Evolutionary conservation across 1,139 yeast genomes (phyloP).

Genomic region (Hemisphaericaspora subhashii): DNA sequence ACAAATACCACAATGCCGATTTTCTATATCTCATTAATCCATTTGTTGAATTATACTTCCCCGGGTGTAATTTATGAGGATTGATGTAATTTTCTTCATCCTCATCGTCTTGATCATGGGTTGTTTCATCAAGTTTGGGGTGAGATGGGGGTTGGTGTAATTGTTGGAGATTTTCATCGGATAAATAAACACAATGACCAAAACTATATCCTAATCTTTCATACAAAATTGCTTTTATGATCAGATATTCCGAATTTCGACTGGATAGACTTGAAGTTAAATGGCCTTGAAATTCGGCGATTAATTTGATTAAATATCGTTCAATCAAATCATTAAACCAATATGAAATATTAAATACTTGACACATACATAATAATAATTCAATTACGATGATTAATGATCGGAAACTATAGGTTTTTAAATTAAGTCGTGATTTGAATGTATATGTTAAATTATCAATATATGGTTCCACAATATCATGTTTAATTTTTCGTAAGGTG

Average conservation of each 20-base stretch:
- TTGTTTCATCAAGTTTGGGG: constrained; percentile 9
- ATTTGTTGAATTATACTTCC: constrained; percentile 34
- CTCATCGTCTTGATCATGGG: constrained; percentile 15
- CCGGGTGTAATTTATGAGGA: constrained; percentile 35
- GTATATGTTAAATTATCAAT: constrained; percentile 60
- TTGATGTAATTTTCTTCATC: constrained; percentile 38
- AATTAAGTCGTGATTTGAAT: constrained; percentile 57
- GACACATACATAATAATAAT: constrained; percentile 53
- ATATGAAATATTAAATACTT: constrained; percentile 38
- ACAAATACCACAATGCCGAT: constrained; percentile 74
- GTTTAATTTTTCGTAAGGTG: constrained; percentile 59
- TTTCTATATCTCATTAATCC: constrained; percentile 69
- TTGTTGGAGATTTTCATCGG: constrained; percentile 16
- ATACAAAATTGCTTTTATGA: constrained; percentile 41
- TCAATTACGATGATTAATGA: constrained; percentile 43
- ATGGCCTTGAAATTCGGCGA: constrained; percentile 42
- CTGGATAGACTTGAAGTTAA: constrained; percentile 28
- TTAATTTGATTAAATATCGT: constrained; percentile 41
- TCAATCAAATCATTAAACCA: constrained; percentile 54
- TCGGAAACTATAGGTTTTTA: constrained; percentile 62
- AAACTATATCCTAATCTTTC: constrained; percentile 42
- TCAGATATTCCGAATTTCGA: constrained; percentile 22
- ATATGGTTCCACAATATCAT: constrained; percentile 62
- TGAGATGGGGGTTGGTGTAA: constrained; percentile 2
- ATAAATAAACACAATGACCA: constrained; percentile 29